phyloP scores from a whole-genome alignment of 179 eudicot genomes.

The Amaranthus tricolor region DNA sequence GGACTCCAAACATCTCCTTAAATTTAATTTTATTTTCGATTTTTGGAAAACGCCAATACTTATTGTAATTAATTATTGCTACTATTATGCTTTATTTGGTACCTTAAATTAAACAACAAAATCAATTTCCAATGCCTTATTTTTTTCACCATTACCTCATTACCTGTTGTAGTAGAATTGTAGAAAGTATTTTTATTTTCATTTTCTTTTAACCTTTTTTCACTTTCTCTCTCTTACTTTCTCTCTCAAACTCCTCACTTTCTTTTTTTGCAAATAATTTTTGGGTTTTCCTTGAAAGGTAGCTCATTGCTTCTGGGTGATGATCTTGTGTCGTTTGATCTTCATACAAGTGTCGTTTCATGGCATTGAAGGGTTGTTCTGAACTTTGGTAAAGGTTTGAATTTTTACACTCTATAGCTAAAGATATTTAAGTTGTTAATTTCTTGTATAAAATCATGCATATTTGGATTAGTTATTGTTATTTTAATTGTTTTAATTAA shows the following conservation, averaged over 20 bases:
- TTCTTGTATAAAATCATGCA: conserved; percentile 18
- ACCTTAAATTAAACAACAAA: conserved; percentile 20
- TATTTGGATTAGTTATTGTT: conserved; percentile 17
- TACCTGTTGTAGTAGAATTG: background rate
- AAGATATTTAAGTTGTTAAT: conserved; percentile 5
- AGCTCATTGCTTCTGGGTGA: conserved; percentile 11
- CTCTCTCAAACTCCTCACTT: conserved; percentile 16
- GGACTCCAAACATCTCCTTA: conserved; percentile 35
- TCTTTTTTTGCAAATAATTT: background rate
- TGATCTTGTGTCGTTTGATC: conserved; percentile 29
- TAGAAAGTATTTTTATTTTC: background rate
- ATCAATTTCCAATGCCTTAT: conserved; percentile 21
- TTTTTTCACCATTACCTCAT: conserved; percentile 1
- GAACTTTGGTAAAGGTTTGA: conserved; percentile 30
- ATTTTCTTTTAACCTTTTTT: conserved; percentile 16
- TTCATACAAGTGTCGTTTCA: conserved; percentile 22
- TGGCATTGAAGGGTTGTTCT: conserved; percentile 21
- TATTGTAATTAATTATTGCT: conserved; percentile 21
- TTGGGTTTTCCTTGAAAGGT: conserved; percentile 2
- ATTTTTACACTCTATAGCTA: background rate
- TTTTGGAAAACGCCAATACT: conserved; percentile 24
- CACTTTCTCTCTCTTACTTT: conserved; percentile 5
- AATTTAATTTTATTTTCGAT: conserved; percentile 34
- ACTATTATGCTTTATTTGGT: conserved; percentile 22
- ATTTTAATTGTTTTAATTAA: background rate